These are phyloP conservation scores for Colletotrichum australisinense DNA, from an alignment of 2,329 filamentous ascomycete species.

Conservation along the genomic window DNA sequence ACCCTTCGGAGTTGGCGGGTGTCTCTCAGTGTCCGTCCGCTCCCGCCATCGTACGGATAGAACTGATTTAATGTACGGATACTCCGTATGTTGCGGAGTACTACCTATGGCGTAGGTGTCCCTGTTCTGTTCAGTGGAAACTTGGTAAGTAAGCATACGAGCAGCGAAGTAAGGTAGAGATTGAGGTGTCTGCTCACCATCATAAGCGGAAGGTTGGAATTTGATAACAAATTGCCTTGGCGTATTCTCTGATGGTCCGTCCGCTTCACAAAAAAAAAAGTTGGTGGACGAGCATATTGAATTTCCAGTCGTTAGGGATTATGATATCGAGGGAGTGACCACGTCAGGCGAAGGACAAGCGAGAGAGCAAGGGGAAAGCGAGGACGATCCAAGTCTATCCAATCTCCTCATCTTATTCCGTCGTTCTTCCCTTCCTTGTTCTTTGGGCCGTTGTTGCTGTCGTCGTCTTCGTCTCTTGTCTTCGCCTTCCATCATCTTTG, in stretches of 20 bases:
- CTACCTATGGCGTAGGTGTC: too few species aligned
- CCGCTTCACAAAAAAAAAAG: neutral
- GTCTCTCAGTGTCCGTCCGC: neutral
- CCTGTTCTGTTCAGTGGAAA: too few species aligned
- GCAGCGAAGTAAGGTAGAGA: neutral
- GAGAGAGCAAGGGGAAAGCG: conserved; percentile 4
- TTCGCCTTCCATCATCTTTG: neutral
- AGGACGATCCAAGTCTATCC: conserved; percentile 10
- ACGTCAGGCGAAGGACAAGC: conserved; percentile 10
- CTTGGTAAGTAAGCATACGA: neutral
- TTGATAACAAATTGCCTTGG: neutral
- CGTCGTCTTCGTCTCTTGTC: neutral
- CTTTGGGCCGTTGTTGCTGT: neutral
- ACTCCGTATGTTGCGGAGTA: too few species aligned
- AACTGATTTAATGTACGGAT: neutral
- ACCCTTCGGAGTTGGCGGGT: neutral
- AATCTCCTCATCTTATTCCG: conserved; percentile 1
- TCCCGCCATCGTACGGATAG: neutral
- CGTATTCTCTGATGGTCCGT: conserved; percentile 2
- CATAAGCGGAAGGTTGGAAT: conserved; percentile 8
- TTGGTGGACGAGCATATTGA: neutral
- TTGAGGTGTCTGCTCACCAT: neutral
- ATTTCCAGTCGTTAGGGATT: neutral
- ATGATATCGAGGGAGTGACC: neutral
- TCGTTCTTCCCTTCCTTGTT: neutral